Base-by-base conservation (phyloP, 2,329 filamentous ascomycete genomes). In the Cladosporium austrohemisphaericum region DNA sequence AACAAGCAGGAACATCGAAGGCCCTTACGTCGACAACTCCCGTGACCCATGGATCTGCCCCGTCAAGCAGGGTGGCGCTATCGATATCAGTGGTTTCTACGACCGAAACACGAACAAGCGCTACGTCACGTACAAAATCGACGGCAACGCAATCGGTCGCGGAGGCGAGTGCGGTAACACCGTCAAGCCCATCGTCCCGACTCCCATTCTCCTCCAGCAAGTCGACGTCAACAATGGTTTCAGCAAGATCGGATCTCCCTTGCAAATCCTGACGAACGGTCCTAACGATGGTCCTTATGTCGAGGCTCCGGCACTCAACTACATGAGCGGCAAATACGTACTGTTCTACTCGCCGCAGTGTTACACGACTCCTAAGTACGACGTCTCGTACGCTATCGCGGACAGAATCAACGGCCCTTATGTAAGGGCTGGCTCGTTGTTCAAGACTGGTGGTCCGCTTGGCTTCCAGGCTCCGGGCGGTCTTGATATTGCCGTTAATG, bases 311-410 rank as follows among this genome's bases (percentile, higher is more conserved):
- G 37, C 53, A 7, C 52, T 66, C 20, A 55, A 55, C 35, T 56
- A 55, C 33, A 56, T 60, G 37, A 54, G 52, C 5, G 60, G 60
- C 20, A 61, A 56, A 31, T 65, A 64, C 35, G 57, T 60, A 2
- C 55, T 66, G 5, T 65, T 66, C 43, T 66, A 63, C 53, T 60
- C 56, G 4, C 53, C 50, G 5, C 55, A 63, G 16, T 66, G 63
- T 54, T 66, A 59, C 50, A 52, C 41, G 20, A 57, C 57, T 2
- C 25, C 53, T 5, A 54, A 55, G 10, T 66, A 66, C 49, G 58
- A 62, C 44, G 58, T 64, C 13, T 53, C 55, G 23, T 64, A 62
- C 41, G 61, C 62, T 16, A 59, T 55, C 9, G 57, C 60, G 1
- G 37, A 52, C 6, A 46, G 54, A 3, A 59, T 60, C 47, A 54